These are phyloP conservation scores for Penstemon eatonii DNA, from an alignment of 257 asterid species.

Conservation along the genomic window DNA sequence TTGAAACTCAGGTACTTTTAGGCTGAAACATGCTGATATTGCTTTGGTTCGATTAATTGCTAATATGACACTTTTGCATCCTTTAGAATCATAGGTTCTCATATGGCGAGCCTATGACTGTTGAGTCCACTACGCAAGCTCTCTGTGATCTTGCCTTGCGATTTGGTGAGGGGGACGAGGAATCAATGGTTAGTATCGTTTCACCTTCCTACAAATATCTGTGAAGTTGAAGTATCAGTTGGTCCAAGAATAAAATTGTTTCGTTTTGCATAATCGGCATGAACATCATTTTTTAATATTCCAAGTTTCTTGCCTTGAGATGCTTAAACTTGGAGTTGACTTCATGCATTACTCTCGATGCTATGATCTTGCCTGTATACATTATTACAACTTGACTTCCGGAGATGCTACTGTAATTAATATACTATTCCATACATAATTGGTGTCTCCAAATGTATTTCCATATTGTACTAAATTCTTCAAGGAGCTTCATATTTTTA, in stretches of 20 bases:
- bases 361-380: background rate
- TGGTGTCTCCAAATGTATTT: background rate
- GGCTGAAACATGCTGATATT: background rate
- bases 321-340: background rate
- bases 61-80: slow-evolving; percentile 24
- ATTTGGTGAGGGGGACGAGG: slow-evolving; percentile 98
- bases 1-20: slow-evolving; percentile 77
- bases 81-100: slow-evolving; percentile 88
- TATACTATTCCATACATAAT: background rate
- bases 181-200: slow-evolving; percentile 54
- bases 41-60: slow-evolving; percentile 6
- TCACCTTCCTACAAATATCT: slow-evolving; percentile 10
- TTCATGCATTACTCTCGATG: background rate
- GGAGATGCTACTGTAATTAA: background rate
- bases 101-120: slow-evolving; percentile 97
- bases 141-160: slow-evolving; percentile 93
- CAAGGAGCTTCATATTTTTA: background rate
- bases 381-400: slow-evolving; percentile 1
- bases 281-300: background rate
- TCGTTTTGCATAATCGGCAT: background rate
- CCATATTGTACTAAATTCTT: no score
- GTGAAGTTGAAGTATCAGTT: slow-evolving; percentile 15
- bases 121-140: slow-evolving; percentile 96
- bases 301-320: background rate
- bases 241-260: background rate